A percentile compares a stretch with the other conserved stretches of the same genome.
phyloP scores from a whole-genome alignment of 331 rosid genomes.

The Erythrophleum ivorense region DNA sequence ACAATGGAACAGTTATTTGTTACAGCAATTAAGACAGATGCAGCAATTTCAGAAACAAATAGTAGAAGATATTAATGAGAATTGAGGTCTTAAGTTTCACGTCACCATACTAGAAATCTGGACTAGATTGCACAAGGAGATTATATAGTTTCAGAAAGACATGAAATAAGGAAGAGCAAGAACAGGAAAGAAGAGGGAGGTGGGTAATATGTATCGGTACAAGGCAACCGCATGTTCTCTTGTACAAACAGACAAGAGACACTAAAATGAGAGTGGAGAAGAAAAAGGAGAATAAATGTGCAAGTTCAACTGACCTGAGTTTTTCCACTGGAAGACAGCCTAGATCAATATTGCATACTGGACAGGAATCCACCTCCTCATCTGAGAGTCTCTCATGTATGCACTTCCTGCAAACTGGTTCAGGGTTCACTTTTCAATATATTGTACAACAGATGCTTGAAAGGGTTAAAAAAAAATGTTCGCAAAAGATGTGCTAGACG shows the following conservation, averaged over 20 bases:
- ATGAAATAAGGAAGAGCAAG: neutral
- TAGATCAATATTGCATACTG: constrained; percentile 83
- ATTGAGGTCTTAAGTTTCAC: neutral
- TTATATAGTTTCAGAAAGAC: neutral
- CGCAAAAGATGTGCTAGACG: constrained; percentile 7
- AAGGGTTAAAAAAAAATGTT: neutral
- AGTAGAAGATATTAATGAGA: neutral
- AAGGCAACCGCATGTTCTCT: neutral
- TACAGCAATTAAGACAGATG: neutral
- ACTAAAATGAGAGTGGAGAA: neutral
- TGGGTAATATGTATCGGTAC: neutral
- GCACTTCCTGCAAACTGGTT: constrained; percentile 92
- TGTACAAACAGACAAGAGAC: constrained; percentile 14
- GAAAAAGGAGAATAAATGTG: too few species aligned
- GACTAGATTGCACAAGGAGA: constrained; percentile 1
- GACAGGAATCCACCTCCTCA: constrained; percentile 80
- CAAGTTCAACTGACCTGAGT: constrained; percentile 63
- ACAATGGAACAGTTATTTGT: neutral
- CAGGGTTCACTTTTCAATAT: constrained; percentile 30
- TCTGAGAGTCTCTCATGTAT: constrained; percentile 80
- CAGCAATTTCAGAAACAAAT: neutral
- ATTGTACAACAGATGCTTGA: constrained; percentile 37
- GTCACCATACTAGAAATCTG: neutral
- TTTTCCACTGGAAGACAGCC: constrained; percentile 86
- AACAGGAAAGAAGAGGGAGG: neutral